Percentiles rank a stretch among this genome's conserved stretches.
phyloP scores from a whole-genome alignment of 352 stramenopile species.

The Pythium biforme region DNA sequence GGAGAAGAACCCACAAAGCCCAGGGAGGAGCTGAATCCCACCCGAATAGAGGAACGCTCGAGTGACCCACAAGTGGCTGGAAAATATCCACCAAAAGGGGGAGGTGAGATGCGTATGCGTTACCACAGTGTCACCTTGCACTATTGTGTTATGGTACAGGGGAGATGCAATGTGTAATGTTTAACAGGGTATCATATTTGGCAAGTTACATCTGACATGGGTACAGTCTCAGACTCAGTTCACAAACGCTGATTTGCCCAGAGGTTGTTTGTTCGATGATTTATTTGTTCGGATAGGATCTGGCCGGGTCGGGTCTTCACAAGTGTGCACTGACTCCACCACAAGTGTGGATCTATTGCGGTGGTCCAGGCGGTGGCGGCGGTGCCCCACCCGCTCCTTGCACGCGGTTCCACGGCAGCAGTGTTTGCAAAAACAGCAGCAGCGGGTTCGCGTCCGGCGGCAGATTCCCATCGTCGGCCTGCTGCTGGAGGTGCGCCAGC shows the following conservation, averaged over 20 bases:
- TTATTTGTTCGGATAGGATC: not conserved
- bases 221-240: slow-evolving; percentile 4
- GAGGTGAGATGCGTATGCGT: not conserved
- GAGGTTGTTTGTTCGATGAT: not conserved
- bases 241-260: not conserved
- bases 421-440: slow-evolving; percentile 81
- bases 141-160: no score
- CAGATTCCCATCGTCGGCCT: slow-evolving; percentile 67
- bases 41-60: not conserved
- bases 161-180: not conserved
- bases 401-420: slow-evolving; percentile 85
- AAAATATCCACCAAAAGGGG: not conserved
- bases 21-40: not conserved
- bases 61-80: slow-evolving; percentile 1
- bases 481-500: slow-evolving; percentile 55
- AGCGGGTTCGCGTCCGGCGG: slow-evolving; percentile 78
- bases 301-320: no score
- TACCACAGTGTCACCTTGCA: not conserved
- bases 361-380: slow-evolving; percentile 20
- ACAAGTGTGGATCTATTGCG: slow-evolving; percentile 9
- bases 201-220: slow-evolving; percentile 24
- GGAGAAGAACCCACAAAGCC: slow-evolving; percentile 1
- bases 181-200: slow-evolving; percentile 3
- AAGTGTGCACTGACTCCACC: no score
- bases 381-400: slow-evolving; percentile 48